Conservation (phyloP, 495 filamentous ascomycete genomes). For the Thermothielavioides terrestris region DNA sequence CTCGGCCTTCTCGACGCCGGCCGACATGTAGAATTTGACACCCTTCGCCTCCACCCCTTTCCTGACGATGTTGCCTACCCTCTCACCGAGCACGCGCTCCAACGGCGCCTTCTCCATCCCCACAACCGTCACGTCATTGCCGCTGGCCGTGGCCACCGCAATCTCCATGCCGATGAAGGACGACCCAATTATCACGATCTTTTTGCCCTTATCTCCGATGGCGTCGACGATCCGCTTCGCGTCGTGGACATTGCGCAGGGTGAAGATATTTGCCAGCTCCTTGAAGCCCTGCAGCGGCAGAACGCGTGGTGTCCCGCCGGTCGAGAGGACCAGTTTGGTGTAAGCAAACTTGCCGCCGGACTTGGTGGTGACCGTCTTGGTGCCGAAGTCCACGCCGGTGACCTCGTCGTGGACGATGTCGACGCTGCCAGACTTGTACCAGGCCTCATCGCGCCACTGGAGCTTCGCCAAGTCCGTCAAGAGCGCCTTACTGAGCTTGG, state of each 20-base stretch:
- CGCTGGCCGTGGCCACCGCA: slow-evolving; percentile 63
- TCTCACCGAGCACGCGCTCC: slow-evolving; percentile 75
- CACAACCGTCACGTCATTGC: slow-evolving; percentile 79
- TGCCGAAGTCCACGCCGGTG: slow-evolving; percentile 62
- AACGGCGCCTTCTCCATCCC: slow-evolving; percentile 84
- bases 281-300: slow-evolving; percentile 81
- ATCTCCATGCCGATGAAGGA: slow-evolving; percentile 98
- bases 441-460: slow-evolving; percentile 61
- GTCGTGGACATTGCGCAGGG: slow-evolving; percentile 65
- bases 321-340: slow-evolving; percentile 81
- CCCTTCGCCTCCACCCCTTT: slow-evolving; percentile 71
- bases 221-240: slow-evolving; percentile 66
- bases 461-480: slow-evolving; percentile 75
- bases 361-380: slow-evolving; percentile 63
- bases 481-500: slow-evolving; percentile 91
- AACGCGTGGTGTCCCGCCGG: slow-evolving; percentile 69
- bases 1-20: slow-evolving; percentile 70
- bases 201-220: slow-evolving; percentile 77
- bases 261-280: slow-evolving; percentile 77
- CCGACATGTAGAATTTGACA: slow-evolving; percentile 75
- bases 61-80: slow-evolving; percentile 75
- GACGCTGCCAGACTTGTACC: slow-evolving; percentile 69
- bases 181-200: slow-evolving; percentile 82
- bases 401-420: slow-evolving; percentile 67
- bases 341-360: slow-evolving; percentile 63